These are phyloP conservation scores for Fraxinus xanthoxyloides DNA, from an alignment of 305 asterid species.

Conservation along the genomic window DNA sequence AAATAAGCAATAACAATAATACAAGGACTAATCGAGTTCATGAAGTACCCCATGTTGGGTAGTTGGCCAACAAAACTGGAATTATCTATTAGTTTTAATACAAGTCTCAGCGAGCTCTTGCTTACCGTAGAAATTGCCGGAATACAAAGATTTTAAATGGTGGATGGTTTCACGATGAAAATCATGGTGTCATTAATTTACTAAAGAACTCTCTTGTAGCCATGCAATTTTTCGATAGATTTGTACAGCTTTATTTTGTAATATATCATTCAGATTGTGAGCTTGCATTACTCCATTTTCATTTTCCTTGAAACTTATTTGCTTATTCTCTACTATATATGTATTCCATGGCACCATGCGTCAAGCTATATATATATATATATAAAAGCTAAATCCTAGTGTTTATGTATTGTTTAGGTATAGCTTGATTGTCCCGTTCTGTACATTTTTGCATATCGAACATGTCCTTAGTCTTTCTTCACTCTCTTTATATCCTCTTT, in stretches of 20 bases:
- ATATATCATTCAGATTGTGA: constrained; percentile 60
- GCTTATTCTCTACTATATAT: constrained; percentile 27
- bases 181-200: constrained; percentile 47
- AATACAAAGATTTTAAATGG: constrained; percentile 27
- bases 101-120: constrained; percentile 24
- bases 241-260: constrained; percentile 39
- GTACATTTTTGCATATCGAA: not conserved
- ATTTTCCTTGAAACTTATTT: constrained; percentile 23
- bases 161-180: constrained; percentile 34
- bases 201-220: constrained; percentile 15
- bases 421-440: not conserved
- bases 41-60: constrained; percentile 13
- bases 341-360: constrained; percentile 51
- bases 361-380: not conserved
- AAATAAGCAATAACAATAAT: not conserved
- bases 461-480: not conserved
- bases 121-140: constrained; percentile 49
- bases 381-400: no score
- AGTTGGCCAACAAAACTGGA: constrained; percentile 41
- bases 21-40: not conserved
- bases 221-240: constrained; percentile 52
- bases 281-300: constrained; percentile 28
- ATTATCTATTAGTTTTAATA: not conserved
- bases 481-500: constrained; percentile 25
- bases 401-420: not conserved